Evolutionary conservation across 495 filamentous ascomycete species (phyloP).

Genomic region (Achaetomiella virescens): DNA sequence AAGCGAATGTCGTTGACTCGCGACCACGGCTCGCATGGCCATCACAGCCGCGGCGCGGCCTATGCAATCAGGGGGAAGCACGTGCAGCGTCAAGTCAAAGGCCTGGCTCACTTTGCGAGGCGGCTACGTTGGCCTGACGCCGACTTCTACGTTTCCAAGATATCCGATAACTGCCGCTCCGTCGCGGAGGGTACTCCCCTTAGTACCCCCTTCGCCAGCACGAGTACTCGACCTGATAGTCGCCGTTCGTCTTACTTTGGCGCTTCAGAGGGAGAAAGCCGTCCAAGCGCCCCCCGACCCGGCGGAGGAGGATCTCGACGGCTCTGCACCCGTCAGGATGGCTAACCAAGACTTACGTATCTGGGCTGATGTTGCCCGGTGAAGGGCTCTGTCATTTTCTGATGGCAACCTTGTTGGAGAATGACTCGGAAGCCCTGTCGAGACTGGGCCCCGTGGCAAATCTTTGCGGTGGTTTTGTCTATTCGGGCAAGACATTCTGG

Average conservation of each 20-base stretch:
- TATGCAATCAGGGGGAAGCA: slow-evolving; percentile 42
- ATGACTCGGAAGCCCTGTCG: slow-evolving; percentile 58
- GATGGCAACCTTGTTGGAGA: slow-evolving; percentile 72
- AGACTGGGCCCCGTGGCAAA: slow-evolving; percentile 63
- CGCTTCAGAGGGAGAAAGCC: slow-evolving; percentile 17
- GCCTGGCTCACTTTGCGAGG: slow-evolving; percentile 52
- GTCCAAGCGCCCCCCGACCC: slow-evolving; percentile 24
- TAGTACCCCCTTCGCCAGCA: slow-evolving; percentile 34
- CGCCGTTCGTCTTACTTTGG: slow-evolving; percentile 40
- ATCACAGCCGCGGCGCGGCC: slow-evolving; percentile 27
- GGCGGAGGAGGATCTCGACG: slow-evolving; percentile 36
- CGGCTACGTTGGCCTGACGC: slow-evolving; percentile 51
- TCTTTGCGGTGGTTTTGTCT: slow-evolving; percentile 74
- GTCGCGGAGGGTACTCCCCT: slow-evolving; percentile 37
- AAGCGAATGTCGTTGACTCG: slow-evolving; percentile 45
- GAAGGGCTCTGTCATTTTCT: slow-evolving; percentile 67
- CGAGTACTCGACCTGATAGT: slow-evolving; percentile 28
- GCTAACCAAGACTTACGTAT: slow-evolving; percentile 73
- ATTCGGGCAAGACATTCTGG: slow-evolving; percentile 69
- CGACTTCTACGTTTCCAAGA: slow-evolving; percentile 31
- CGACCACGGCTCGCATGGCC: slow-evolving; percentile 30
- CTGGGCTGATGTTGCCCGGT: slow-evolving; percentile 72
- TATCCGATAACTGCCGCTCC: slow-evolving; percentile 36
- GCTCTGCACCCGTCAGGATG: slow-evolving; percentile 58
- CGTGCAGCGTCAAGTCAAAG: slow-evolving; percentile 46